A percentile compares a stretch with the other conserved stretches of the same genome.
Conservation (phyloP, 345 rosid species). For the Raphanus raphanistrum region DNA sequence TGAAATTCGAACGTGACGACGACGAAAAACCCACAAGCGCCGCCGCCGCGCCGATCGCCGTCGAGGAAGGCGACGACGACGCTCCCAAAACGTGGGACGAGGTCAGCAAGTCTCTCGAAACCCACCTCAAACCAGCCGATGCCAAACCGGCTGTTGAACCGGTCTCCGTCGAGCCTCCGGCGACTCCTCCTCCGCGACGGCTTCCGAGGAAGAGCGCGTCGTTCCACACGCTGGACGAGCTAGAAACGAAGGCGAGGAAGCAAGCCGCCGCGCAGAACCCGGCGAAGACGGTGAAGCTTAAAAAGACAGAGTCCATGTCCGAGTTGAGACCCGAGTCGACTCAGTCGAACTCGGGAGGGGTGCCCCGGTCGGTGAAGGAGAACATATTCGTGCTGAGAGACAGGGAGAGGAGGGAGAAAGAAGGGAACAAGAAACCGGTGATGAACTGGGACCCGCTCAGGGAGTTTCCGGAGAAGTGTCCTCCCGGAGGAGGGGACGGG, state of each 20-base stretch:
- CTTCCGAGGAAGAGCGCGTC: constrained; percentile 54
- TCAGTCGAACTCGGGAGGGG: constrained; percentile 17
- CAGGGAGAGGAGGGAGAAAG: constrained; percentile 62
- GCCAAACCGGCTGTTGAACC: not conserved
- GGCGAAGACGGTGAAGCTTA: constrained; percentile 36
- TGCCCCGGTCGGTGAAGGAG: constrained; percentile 57
- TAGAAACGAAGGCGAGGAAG: constrained; percentile 50
- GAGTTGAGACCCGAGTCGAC: constrained; percentile 29
- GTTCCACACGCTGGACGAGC: constrained; percentile 84
- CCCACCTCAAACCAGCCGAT: constrained; percentile 52
- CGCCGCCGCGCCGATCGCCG: constrained; percentile 43
- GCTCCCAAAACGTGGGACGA: constrained; percentile 92
- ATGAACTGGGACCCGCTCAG: constrained; percentile 67
- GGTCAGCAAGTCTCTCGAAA: constrained; percentile 76
- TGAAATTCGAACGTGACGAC: constrained; percentile 41
- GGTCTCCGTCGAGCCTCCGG: constrained; percentile 28
- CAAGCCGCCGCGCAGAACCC: constrained; percentile 27
- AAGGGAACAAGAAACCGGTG: constrained; percentile 54
- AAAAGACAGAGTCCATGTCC: constrained; percentile 44
- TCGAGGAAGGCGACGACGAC: constrained; percentile 57
- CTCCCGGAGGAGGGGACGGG: constrained; percentile 65
- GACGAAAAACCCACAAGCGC: constrained; percentile 42
- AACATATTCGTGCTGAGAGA: constrained; percentile 67
- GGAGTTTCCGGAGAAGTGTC: constrained; percentile 72
- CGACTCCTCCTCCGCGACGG: constrained; percentile 36